A percentile compares a stretch with the other conserved stretches of the same genome.
phyloP scores from a whole-genome alignment of 2,329 filamentous ascomycete species.

The Plectosphaerella plurivora region DNA sequence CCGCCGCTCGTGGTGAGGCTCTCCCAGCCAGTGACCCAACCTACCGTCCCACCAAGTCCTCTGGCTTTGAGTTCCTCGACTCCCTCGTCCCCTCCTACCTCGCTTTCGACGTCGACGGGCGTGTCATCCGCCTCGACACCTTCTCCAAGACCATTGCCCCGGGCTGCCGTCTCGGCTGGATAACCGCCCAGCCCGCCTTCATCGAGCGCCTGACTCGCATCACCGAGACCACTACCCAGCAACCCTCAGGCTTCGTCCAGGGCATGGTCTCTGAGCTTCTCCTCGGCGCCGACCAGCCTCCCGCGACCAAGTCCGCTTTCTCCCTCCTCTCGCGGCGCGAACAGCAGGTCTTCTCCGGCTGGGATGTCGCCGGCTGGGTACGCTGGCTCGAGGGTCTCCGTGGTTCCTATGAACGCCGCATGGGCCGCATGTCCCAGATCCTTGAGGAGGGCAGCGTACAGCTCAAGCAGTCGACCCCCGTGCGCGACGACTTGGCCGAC shows the following conservation, averaged over 20 bases:
- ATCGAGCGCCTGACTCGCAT: constrained; percentile 67
- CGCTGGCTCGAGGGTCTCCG: constrained; percentile 85
- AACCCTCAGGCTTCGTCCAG: constrained; percentile 88
- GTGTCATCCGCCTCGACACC: constrained; percentile 85
- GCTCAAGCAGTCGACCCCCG: constrained; percentile 56
- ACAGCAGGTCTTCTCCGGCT: constrained; percentile 49
- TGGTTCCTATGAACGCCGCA: constrained; percentile 78
- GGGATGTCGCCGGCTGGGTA: constrained; percentile 83
- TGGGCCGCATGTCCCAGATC: constrained; percentile 71
- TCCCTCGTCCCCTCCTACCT: constrained; percentile 80
- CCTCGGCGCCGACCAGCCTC: constrained; percentile 61
- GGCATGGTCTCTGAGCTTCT: constrained; percentile 73
- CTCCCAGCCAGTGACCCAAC: constrained; percentile 20
- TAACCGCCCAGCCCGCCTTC: constrained; percentile 76
- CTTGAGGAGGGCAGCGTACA: constrained; percentile 66
- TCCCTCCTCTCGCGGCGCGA: constrained; percentile 41
- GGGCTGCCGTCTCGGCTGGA: constrained; percentile 85
- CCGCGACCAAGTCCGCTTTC: constrained; percentile 35
- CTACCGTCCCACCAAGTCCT: constrained; percentile 28
- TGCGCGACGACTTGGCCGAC: constrained; percentile 44
- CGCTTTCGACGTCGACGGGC: constrained; percentile 75
- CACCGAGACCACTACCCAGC: constrained; percentile 73
- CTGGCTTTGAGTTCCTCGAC: constrained; percentile 76
- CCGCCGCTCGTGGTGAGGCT: constrained; percentile 37
- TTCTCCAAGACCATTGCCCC: constrained; percentile 93